phyloP scores from a whole-genome alignment of 495 filamentous ascomycete genomes.

The Tetracladium marchalianum region DNA sequence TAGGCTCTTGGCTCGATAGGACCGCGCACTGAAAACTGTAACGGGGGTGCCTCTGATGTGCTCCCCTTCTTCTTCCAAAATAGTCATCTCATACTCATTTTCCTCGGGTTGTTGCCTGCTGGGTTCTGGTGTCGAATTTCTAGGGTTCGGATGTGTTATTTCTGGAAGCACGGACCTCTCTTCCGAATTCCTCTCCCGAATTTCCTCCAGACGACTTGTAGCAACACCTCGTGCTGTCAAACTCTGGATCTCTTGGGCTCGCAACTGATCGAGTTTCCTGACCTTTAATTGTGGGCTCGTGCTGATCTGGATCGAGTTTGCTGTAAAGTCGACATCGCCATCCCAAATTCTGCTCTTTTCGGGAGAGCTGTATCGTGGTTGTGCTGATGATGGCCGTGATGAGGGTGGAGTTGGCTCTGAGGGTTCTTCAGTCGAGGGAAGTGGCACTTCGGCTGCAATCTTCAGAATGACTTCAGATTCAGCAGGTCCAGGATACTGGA shows the following conservation, averaged over 20 bases:
- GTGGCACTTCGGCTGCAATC: conserved; percentile 25
- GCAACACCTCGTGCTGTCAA: conserved; percentile 48
- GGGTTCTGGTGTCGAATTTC: conserved; percentile 24
- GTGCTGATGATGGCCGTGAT: conserved; percentile 26
- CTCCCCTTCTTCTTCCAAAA: conserved; percentile 24
- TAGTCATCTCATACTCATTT: conserved; percentile 17
- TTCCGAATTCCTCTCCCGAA: conserved; percentile 40
- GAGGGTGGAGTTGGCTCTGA: conserved; percentile 24
- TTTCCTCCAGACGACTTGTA: conserved; percentile 45
- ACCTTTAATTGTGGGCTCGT: conserved; percentile 44
- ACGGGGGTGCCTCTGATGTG: conserved; percentile 44
- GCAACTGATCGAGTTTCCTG: conserved; percentile 43
- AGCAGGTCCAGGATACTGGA: no score
- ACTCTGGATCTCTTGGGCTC: conserved; percentile 48
- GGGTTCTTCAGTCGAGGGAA: conserved; percentile 37
- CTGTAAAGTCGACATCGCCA: conserved; percentile 53
- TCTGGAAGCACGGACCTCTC: conserved; percentile 28
- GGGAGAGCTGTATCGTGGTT: conserved; percentile 27
- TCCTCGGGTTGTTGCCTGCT: conserved; percentile 14
- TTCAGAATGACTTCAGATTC: neutral
- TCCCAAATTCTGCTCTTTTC: conserved; percentile 46
- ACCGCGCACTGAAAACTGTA: conserved; percentile 31
- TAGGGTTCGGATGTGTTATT: conserved; percentile 16
- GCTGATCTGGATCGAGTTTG: conserved; percentile 48
- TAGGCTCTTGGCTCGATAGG: conserved; percentile 23